A percentile compares a stretch with the other conserved stretches of the same genome.
These are phyloP conservation scores for Penicillium sp. DNA, from an alignment of 2,329 filamentous ascomycete species.

Conservation along the genomic window DNA sequence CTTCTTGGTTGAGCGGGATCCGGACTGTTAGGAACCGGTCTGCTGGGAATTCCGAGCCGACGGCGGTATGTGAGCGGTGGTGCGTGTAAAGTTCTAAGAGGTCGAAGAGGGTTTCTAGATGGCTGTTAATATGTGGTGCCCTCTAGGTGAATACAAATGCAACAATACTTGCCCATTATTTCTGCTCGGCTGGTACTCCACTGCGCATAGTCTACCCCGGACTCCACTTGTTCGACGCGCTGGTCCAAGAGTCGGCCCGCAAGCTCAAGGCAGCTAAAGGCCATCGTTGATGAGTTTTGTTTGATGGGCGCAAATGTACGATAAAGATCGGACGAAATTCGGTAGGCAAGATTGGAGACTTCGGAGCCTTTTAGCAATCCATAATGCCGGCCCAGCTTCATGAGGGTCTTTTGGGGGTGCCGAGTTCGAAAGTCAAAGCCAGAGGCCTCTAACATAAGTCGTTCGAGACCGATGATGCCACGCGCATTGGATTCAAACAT, in stretches of 20 bases:
- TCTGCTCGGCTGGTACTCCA: conserved; percentile 48
- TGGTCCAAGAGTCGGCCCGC: conserved; percentile 66
- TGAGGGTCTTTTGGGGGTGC: conserved; percentile 78
- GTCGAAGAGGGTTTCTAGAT: conserved; percentile 77
- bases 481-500: conserved; percentile 77
- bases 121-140: conserved; percentile 26
- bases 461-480: conserved; percentile 82
- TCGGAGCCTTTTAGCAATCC: conserved; percentile 51
- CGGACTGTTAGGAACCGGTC: conserved; percentile 82
- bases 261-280: conserved; percentile 76
- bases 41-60: conserved; percentile 70
- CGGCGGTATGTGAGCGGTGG: conserved; percentile 68
- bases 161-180: conserved; percentile 51
- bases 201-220: conserved; percentile 49
- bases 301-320: conserved; percentile 91
- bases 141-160: conserved; percentile 4
- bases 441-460: conserved; percentile 86
- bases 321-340: conserved; percentile 84
- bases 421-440: conserved; percentile 91
- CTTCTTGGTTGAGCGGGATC: conserved; percentile 80
- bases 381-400: conserved; percentile 70
- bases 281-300: conserved; percentile 81
- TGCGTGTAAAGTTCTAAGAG: conserved; percentile 90
- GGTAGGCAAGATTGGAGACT: conserved; percentile 69
- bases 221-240: conserved; percentile 51